Evolutionary conservation across 257 asterid species (phyloP), one percentile per base, ranked within the genome.

Genomic region (Mentha longifolia): DNA sequence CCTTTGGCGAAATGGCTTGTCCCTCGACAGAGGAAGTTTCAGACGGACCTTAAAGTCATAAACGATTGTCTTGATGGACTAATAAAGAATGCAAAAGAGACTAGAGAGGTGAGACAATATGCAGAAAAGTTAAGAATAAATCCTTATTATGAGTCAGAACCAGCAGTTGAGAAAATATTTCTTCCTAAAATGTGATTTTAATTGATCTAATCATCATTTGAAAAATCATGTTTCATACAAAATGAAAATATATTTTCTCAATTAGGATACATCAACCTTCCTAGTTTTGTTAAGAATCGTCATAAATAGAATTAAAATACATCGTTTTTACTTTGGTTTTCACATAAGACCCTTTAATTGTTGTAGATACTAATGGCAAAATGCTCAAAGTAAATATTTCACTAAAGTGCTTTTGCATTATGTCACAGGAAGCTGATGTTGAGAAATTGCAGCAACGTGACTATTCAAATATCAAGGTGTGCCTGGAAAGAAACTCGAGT

Each of bases 361-460:
- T 11, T 55, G 13, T 56, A 56, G 62, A 31, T 35, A 35, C 57
- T 57, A 31, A 31, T 62, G 20, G 16, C 43, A 25, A 33, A 42
- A 65, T 33, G 47, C 65, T 13, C 22, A 20, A 45, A 69, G 70
- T 16, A 20, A 33, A 7, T 61, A 19, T 28, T 57, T 66, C 65
- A 45, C 28, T 60, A 52, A 25, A 42, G 11, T 62, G 71, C 65
- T 71, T 19, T 35, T 58, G 25, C 41, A 35, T 52, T 75, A 51
- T 74, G 11, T 76, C 52, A 10, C 84, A 94, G 99, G 99, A 94
- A 88, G 80, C 92, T 66, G 98, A 94, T 82, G 95, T 94, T 45
- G 98, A 94, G 87, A 93, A 89, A 74, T 84, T 94, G 79, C 99
- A 94, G 81, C 96, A 94, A 81, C 88, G 98, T 76, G 97, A 94